Evolutionary conservation across 2,329 filamentous ascomycete species (phyloP), one percentile per base, ranked within the genome.

Genomic region (Aureobasidium sp.): DNA sequence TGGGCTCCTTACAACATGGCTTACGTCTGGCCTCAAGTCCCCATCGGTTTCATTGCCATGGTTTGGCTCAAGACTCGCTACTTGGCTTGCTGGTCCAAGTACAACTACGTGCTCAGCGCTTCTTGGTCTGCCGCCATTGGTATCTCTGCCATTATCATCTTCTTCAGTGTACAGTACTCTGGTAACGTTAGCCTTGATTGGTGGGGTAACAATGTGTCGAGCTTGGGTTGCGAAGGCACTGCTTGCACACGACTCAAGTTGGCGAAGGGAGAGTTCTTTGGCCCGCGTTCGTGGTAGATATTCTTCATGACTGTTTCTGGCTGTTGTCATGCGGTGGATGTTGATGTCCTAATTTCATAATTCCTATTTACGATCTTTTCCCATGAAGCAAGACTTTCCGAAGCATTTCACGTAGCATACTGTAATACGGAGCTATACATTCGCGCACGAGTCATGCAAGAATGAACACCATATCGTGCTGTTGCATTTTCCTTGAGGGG

Each of bases 41-140:
- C 55, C 6, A 59, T 59, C 6, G 45, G 55, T 4, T 59, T 47
- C 21, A 48, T 59, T 13, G 45, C 55, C 25, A 59, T 59, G 42
- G 44, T 59, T 0, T 49, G 45, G 42, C 55, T 59, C 25, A 59
- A 59, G 44, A n/a, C 27, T 9, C 37, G 45, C 16, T 41, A 59
- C 21, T 7, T 59, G 10, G 57, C 45, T 27, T 49, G 47, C 30
- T 59, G 57, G 45, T 27, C 47, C 25, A 49, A 59, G 45, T 59
- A 59, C 57, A 60, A 60, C 47, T 50, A 50, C 15, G 58, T 60
- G 58, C 58, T 60, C 16, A 50, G 30, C 5, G 58, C 47, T 27
- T 44, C 37, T 27, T 60, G 48, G 58, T 52, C 47, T n/a, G 58
- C 58, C 21, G 58, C 58, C 47, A 60, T 60, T 42, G 58, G 47